Percentiles rank a stretch among this genome's conserved stretches.
Evolutionary conservation across 1,139 yeast genomes (phyloP).

Genomic region (Trichomonascaceae sp.): DNA sequence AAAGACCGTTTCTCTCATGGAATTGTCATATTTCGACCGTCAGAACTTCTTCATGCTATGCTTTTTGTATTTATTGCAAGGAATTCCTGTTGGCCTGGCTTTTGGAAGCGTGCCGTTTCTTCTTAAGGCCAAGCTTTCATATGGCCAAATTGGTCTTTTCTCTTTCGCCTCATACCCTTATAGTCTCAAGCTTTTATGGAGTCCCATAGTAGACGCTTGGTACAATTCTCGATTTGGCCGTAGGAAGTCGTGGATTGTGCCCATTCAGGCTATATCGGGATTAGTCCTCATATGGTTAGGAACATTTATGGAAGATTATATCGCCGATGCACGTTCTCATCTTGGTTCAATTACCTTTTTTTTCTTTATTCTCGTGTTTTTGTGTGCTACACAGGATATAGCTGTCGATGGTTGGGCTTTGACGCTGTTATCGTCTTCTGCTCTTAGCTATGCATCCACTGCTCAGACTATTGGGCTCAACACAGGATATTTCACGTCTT

Average conservation of each 20-base stretch:
- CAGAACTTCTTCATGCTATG: constrained; percentile 71
- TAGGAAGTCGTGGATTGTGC: constrained; percentile 90
- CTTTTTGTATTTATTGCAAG: constrained; percentile 75
- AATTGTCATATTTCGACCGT: constrained; percentile 28
- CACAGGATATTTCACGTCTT: constrained; percentile 85
- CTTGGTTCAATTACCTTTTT: constrained; percentile 50
- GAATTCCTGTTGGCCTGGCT: constrained; percentile 92
- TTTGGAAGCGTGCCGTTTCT: constrained; percentile 95
- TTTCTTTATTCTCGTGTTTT: constrained; percentile 70
- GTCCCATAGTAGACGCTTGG: constrained; percentile 89
- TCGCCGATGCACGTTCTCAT: constrained; percentile 52
- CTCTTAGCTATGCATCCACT: constrained; percentile 90
- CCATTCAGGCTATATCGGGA: constrained; percentile 77
- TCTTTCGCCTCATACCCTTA: constrained; percentile 93
- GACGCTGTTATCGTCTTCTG: constrained; percentile 70
- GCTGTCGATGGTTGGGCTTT: constrained; percentile 99
- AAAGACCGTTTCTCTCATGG: constrained; percentile 15
- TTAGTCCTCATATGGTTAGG: constrained; percentile 62
- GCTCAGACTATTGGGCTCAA: constrained; percentile 96
- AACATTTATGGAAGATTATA: constrained; percentile 42
- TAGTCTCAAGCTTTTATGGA: constrained; percentile 86
- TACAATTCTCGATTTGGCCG: constrained; percentile 67
- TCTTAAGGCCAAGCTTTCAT: constrained; percentile 73
- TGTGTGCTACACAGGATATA: constrained; percentile 97
- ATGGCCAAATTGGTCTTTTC: constrained; percentile 85